phyloP scores from a whole-genome alignment of 345 rosid species.

The Gynandropsis gynandra region DNA sequence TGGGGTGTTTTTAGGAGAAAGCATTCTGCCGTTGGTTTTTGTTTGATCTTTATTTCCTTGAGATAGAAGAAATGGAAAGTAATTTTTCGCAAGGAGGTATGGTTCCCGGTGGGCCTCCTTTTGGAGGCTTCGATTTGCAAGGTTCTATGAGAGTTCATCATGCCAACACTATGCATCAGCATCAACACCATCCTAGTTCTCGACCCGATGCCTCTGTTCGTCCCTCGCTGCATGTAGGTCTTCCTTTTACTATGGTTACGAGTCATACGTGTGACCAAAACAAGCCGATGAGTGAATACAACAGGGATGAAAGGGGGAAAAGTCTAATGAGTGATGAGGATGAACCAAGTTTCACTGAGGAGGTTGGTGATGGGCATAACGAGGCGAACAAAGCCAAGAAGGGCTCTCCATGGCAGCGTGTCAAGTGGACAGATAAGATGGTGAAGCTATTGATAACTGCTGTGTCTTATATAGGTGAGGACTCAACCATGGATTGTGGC shows the following conservation, averaged over 20 bases:
- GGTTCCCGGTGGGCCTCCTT: slow-evolving; percentile 52
- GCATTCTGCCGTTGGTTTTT: no score
- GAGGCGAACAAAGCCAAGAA: slow-evolving; percentile 49
- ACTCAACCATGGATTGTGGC: slow-evolving; percentile 43
- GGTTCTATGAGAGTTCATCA: slow-evolving; percentile 55
- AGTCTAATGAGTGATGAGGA: slow-evolving; percentile 73
- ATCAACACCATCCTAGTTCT: slow-evolving; percentile 37
- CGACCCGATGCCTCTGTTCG: slow-evolving; percentile 36
- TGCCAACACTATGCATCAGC: slow-evolving; percentile 48
- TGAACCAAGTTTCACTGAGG: slow-evolving; percentile 71
- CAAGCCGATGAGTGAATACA: slow-evolving; percentile 36
- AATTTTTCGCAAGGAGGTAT: slow-evolving; percentile 63
- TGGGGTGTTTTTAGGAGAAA: no score
- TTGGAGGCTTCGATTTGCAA: slow-evolving; percentile 68
- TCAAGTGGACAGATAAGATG: slow-evolving; percentile 96
- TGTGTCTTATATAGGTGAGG: slow-evolving; percentile 81
- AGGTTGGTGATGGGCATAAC: slow-evolving; percentile 50
- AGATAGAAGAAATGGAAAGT: slow-evolving; percentile 44
- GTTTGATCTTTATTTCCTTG: no score
- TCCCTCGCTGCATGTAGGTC: slow-evolving; percentile 46
- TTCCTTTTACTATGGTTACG: slow-evolving; percentile 67
- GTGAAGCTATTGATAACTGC: slow-evolving; percentile 85
- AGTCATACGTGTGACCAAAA: slow-evolving; percentile 52
- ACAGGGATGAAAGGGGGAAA: slow-evolving; percentile 56
- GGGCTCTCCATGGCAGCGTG: slow-evolving; percentile 84